Evolutionary conservation across 164 flowering plant genomes (phyloP).

Genomic region (Taxillus chinensis): DNA sequence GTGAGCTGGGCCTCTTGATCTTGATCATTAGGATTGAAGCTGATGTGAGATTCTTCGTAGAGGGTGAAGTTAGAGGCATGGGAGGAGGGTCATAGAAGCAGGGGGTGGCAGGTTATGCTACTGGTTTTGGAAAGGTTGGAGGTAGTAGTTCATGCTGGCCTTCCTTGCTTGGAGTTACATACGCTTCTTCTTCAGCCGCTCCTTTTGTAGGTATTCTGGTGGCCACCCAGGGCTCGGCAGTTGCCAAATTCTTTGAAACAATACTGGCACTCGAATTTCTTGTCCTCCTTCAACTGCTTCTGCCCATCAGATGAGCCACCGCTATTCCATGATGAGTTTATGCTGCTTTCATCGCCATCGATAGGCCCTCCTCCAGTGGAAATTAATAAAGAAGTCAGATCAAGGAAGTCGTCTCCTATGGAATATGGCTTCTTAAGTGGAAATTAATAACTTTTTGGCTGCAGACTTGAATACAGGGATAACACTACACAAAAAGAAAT

Average conservation of each 20-base stretch:
- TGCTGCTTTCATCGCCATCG: slow-evolving; percentile 58
- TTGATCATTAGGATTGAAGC: slow-evolving; percentile 36
- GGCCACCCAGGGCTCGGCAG: slow-evolving; percentile 95
- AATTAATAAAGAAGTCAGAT: slow-evolving; percentile 31
- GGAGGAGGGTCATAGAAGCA: slow-evolving; percentile 32
- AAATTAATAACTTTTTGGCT: too few relatives aligned
- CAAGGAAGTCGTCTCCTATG: slow-evolving; percentile 21
- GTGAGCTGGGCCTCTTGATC: slow-evolving; percentile 21
- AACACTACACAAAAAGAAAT: slow-evolving; percentile 41
- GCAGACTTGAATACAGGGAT: slow-evolving; percentile 75
- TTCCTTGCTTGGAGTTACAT: slow-evolving; percentile 76
- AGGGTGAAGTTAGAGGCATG: slow-evolving; percentile 24
- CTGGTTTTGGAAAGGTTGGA: slow-evolving; percentile 39
- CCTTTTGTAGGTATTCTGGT: slow-evolving; percentile 97
- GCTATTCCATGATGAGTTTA: slow-evolving; percentile 36
- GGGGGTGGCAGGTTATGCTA: slow-evolving; percentile 12
- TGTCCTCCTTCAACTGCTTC: slow-evolving; percentile 21
- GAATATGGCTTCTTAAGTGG: too few relatives aligned
- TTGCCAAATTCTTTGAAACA: slow-evolving; percentile 75
- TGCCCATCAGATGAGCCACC: slow-evolving; percentile 11
- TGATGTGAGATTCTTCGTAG: slow-evolving; percentile 47
- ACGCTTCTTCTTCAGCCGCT: slow-evolving; percentile 75
- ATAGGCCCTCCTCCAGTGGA: slow-evolving; percentile 6
- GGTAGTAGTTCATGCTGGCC: slow-evolving; percentile 50
- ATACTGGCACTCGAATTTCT: slow-evolving; percentile 72